Conservation (phyloP, 805 yeast species). For the Candida vaughaniae region DNA sequence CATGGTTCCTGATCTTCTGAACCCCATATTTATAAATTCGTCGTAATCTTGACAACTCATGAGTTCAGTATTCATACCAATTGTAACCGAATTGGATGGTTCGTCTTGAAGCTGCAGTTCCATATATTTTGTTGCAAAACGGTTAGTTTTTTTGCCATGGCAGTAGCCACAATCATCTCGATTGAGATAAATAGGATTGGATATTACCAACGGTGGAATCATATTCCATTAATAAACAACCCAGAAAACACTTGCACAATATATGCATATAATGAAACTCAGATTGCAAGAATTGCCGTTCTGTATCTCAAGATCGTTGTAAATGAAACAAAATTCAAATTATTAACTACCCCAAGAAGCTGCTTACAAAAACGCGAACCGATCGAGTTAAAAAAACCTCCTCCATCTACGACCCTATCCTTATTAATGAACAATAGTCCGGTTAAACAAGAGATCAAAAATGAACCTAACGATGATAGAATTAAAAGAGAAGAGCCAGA, state of each 20-base stretch:
- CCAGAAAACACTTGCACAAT: no score
- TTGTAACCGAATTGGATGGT: slow-evolving; percentile 21
- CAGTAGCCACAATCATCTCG: slow-evolving; percentile 73
- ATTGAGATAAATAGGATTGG: slow-evolving; percentile 45
- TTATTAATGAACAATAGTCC: no score
- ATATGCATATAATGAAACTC: no score
- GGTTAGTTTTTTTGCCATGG: slow-evolving; percentile 42
- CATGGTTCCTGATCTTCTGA: slow-evolving; percentile 73
- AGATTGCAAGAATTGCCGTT: no score
- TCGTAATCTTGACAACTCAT: slow-evolving; percentile 60
- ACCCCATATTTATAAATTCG: slow-evolving; percentile 66
- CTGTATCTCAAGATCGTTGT: no score
- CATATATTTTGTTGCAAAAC: slow-evolving; percentile 35
- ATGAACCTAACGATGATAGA: slow-evolving; percentile 18
- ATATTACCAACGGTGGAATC: slow-evolving; percentile 21
- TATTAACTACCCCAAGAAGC: no score
- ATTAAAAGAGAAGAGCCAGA: slow-evolving; percentile 25
- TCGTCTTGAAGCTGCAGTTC: slow-evolving; percentile 1
- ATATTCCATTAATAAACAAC: no score
- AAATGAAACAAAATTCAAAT: no score
- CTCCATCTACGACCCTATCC: no score
- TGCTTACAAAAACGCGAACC: no score
- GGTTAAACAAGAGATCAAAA: slow-evolving; percentile 11
- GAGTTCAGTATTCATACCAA: slow-evolving; percentile 42
- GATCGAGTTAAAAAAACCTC: no score